Conservation (phyloP, 768 basidiomycete species). For the Suillus bovinus region DNA sequence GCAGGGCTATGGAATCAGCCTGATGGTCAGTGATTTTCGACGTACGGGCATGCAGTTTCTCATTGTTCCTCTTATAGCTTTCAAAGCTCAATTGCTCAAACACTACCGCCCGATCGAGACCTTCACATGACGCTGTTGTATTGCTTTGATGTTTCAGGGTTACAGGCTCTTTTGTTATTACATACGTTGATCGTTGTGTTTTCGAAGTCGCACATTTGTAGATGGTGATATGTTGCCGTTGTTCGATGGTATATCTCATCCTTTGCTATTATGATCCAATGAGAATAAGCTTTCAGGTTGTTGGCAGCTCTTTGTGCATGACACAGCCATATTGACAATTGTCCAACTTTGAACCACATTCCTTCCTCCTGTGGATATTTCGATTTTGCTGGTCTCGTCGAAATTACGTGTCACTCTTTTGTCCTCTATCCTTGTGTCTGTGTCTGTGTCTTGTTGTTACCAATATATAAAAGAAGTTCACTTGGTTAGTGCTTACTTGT, state of each 20-base stretch:
- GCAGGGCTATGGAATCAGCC: conserved; percentile 76
- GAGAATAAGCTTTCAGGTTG: background rate
- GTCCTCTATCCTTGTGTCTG: background rate
- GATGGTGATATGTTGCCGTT: conserved; percentile 15
- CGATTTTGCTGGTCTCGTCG: conserved; percentile 1
- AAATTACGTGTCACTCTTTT: background rate
- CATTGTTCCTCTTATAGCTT: conserved; percentile 43
- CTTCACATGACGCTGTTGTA: conserved; percentile 26
- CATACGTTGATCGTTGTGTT: conserved; percentile 7
- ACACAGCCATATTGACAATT: conserved; percentile 2
- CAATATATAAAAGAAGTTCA: background rate
- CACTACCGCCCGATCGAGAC: conserved; percentile 61
- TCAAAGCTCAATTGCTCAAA: conserved; percentile 70
- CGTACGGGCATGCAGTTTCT: background rate
- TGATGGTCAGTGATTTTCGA: conserved; percentile 46
- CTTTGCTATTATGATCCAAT: conserved; percentile 1
- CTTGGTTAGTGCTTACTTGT: background rate
- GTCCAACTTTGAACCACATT: background rate
- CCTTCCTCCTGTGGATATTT: background rate
- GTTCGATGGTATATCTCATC: conserved; percentile 6
- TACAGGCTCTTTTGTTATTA: conserved; percentile 3
- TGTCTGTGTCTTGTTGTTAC: background rate
- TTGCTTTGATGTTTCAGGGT: conserved; percentile 9
- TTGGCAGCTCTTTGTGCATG: background rate
- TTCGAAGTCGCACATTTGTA: conserved; percentile 12